A percentile compares a stretch with the other conserved stretches of the same genome.
Evolutionary conservation across 352 stramenopile genomes (phyloP).

Genomic region (Phytophthora foliorum): DNA sequence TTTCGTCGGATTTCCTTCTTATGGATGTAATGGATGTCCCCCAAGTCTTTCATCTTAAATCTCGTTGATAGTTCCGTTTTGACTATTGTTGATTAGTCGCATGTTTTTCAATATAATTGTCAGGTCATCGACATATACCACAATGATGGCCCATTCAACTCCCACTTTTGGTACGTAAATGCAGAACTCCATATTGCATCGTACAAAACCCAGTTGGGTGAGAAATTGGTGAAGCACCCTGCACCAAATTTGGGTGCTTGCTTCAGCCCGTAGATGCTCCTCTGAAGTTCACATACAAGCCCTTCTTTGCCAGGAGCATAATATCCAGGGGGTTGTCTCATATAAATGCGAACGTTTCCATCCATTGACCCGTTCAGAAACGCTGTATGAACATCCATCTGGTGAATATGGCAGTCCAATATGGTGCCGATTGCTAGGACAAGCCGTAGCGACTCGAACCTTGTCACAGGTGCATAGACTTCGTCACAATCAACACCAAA

Average conservation of each 20-base stretch:
- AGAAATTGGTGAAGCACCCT: neutral
- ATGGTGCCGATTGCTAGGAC: too few species aligned
- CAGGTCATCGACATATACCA: slow-evolving; percentile 33
- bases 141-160: slow-evolving; percentile 28
- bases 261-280: too few species aligned
- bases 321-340: neutral
- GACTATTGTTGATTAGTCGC: slow-evolving; percentile 17
- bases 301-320: neutral
- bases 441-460: too few species aligned
- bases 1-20: slow-evolving; percentile 9
- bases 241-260: neutral
- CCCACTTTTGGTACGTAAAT: slow-evolving; percentile 33
- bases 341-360: neutral
- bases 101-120: neutral
- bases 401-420: too few species aligned
- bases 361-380: neutral
- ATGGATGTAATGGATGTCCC: slow-evolving; percentile 10
- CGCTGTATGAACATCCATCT: too few species aligned
- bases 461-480: too few species aligned
- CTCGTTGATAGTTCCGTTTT: slow-evolving; percentile 24
- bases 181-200: slow-evolving; percentile 31
- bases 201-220: neutral
- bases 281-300: neutral
- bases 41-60: slow-evolving; percentile 37
- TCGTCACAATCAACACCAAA: too few species aligned